Conservation (phyloP, 306 rosid genomes). For the Myrica gale region DNA sequence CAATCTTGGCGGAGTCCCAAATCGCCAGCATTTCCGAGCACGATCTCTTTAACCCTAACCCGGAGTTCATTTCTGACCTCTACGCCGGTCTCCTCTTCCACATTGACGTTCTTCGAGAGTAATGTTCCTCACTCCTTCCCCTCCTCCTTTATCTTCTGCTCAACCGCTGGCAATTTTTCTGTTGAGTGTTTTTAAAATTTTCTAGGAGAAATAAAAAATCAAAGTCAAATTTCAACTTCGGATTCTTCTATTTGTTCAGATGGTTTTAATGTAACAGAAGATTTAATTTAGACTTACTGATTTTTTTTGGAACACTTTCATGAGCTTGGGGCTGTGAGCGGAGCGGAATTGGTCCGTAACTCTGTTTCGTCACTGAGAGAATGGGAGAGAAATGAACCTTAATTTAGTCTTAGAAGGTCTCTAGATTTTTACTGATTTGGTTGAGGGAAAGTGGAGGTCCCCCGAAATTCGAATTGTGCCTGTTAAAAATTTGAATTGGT, state of each 20-base stretch:
- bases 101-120: slow-evolving; percentile 55
- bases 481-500: not conserved
- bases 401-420: not conserved
- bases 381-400: not conserved
- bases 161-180: not conserved
- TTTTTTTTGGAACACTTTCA: not conserved
- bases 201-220: too few relatives aligned
- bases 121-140: not conserved
- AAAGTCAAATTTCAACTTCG: not conserved
- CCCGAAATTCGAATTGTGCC: not conserved
- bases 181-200: too few relatives aligned
- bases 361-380: not conserved
- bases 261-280: not conserved
- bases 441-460: not conserved
- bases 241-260: not conserved
- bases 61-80: slow-evolving; percentile 52
- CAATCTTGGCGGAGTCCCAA: slow-evolving; percentile 37
- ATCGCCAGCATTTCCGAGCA: slow-evolving; percentile 58
- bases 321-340: not conserved
- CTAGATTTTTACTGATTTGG: not conserved
- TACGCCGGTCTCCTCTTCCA: slow-evolving; percentile 53
- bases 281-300: not conserved
- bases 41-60: slow-evolving; percentile 50
- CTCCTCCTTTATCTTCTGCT: not conserved
- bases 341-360: not conserved